Base-by-base conservation (phyloP, 1,284 basidiomycete species). In the Porodaedalea pini region DNA sequence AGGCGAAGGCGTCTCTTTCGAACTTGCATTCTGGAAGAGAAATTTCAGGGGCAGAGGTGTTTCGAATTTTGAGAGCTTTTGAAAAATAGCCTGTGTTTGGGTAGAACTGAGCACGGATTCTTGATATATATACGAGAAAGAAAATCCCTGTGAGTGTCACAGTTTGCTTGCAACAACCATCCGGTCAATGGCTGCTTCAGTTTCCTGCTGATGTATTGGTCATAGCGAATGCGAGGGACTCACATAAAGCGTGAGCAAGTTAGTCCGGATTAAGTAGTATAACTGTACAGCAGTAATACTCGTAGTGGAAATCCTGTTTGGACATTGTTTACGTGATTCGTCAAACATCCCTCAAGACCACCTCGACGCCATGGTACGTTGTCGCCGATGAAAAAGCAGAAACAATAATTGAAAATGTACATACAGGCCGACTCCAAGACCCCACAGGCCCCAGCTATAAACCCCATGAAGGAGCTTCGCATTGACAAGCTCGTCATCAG, bases 401-500 rank as follows among this genome's bases (percentile, higher is more conserved):
- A 13, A 39, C 27, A 17, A 29, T n/a, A 11, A n/a, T 43, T 31
- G 13, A 47, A n/a, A 40, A 52, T 52, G 32, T 45, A 21, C 21
- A 10, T 61, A 23, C 69, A 94, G 92, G 90, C 92, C 78, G 92
- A 94, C 71, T 79, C 85, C 78, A 92, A 93, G 78, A 88, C 88
- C 66, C 11, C n/a, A 3, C 41, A 47, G 45, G 79, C 89, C 74
- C 90, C 92, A 73, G 85, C 86, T 70, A 27, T 47, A 2, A 94
- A 94, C 83, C 84, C 86, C 71, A 94, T 94, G 92, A 90, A 88
- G 83, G 95, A 98, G 81, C 92, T 94, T 69, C 85, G 86, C 69
- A 95, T 98, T 73, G 95, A 98, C 81, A 98, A 99, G 85, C 90
- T 99, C 74, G 95, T 98, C 80, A 94, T 99, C 85, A 99, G 93